Evolutionary conservation across 176 grass and related monocot species (phyloP), one percentile per base, ranked within the genome.

Genomic region (Oryza brachyantha): DNA sequence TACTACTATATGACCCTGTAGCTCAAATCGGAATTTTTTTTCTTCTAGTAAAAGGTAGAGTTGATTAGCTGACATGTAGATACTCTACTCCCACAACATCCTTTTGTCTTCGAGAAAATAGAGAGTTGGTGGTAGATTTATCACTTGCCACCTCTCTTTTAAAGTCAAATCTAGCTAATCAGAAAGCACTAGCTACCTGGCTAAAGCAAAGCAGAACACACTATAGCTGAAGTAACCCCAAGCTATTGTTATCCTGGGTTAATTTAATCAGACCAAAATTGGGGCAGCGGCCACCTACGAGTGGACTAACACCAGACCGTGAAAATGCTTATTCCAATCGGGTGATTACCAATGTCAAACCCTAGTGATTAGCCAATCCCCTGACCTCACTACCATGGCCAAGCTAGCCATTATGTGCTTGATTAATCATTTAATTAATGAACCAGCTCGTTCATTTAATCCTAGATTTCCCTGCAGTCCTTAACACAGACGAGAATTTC

Each of bases 251-350:
- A 61, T 61, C 62, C 28, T 77, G 34, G 13, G 7, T 16, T 83
- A 79, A 63, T 88, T 61, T 88, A 50, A 73, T 40, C 21, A 74
- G 19, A 9, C 29, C 86, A 34, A 35, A 35, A 32, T 50, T 79
- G 52, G 68, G 79, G 75, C 68, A 67, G 68, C 13, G 48, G 22
- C 70, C 80, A 82, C 80, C 27, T 59, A 5, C 22, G 38, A 61
- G 80, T 87, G 60, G 74, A 72, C 9, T 58, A 37, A 2, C 16
- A 37, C 66, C 43, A 43, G 72, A 77, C 26, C 10, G 31, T 29
- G 27, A 34, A 34, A 25, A 60, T 78, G 28, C 65, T 42, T 73
- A 60, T 60, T 26, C 46, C 28, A 29, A 29, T 48, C 5, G 17
- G 66, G 58, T 40, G 13, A 59, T 61, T 73, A 66, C 59, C 60